Evolutionary conservation across 371 early-diverging fungal genomes (phyloP).

Genomic region (Polyrhizophydium stewartii): DNA sequence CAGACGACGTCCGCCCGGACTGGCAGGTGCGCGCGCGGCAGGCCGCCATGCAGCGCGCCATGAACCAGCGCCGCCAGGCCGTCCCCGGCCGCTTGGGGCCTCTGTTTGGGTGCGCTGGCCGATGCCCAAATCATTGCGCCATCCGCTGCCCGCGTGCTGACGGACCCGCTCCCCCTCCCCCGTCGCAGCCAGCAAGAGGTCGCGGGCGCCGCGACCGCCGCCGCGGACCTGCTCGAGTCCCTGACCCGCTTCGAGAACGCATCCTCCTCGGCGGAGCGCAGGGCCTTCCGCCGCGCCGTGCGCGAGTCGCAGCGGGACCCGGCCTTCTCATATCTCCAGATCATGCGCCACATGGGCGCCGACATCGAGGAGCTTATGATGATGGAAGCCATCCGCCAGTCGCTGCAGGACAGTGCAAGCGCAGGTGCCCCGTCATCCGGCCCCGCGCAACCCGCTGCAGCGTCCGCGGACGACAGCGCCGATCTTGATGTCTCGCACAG

Average conservation of each 20-base stretch:
- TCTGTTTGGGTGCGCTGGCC: too few relatives aligned
- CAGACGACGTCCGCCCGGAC: constrained; percentile 77
- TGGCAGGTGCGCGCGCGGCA: constrained; percentile 47
- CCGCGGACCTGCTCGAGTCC: constrained; percentile 16
- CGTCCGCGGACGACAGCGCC: too few relatives aligned
- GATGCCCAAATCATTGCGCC: too few relatives aligned
- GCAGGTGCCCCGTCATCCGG: too few relatives aligned
- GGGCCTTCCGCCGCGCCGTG: not conserved
- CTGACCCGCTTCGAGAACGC: constrained; percentile 2
- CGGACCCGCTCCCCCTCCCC: constrained; percentile 2
- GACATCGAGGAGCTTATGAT: constrained; percentile 90
- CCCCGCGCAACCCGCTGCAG: too few relatives aligned
- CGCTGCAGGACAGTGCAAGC: constrained; percentile 8
- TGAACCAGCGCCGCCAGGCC: not conserved
- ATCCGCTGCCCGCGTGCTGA: too few relatives aligned
- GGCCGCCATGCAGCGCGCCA: constrained; percentile 11
- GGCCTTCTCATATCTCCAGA: not conserved
- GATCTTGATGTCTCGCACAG: too few relatives aligned
- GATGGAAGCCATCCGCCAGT: constrained; percentile 78
- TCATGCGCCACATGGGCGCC: constrained; percentile 65
- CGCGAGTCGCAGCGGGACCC: not conserved
- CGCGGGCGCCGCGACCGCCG: constrained; percentile 12
- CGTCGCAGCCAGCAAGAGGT: constrained; percentile 5
- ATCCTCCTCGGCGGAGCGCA: not conserved
- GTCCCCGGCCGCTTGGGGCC: not conserved